These are phyloP conservation scores for Phytophthora agathidicida DNA, from an alignment of 352 stramenopile species.

Conservation along the genomic window DNA sequence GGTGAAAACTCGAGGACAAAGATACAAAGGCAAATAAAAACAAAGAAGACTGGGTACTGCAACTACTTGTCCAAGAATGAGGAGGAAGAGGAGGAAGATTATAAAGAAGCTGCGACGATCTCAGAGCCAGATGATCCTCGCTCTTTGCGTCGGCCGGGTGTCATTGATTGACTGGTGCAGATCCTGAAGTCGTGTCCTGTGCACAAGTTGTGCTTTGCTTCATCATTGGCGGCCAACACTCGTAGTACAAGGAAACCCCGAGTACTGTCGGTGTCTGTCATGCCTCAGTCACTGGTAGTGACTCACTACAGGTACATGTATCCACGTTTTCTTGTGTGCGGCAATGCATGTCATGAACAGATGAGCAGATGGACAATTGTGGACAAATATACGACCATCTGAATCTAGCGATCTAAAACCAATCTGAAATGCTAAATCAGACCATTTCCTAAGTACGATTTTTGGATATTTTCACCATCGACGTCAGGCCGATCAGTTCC, in stretches of 20 bases:
- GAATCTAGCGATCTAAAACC: background rate
- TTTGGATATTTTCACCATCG: conserved; percentile 7
- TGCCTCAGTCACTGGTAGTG: too few relatives aligned
- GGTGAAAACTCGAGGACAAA: conserved; percentile 41
- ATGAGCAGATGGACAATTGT: background rate
- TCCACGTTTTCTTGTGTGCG: too few relatives aligned
- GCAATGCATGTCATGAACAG: too few relatives aligned
- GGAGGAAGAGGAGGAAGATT: conserved; percentile 32
- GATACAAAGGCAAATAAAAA: conserved; percentile 52
- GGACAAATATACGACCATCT: background rate
- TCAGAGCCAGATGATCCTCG: conserved; percentile 15
- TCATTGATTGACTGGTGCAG: conserved; percentile 7
- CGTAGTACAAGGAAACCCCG: too few relatives aligned
- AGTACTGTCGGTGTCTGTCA: too few relatives aligned
- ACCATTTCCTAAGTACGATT: conserved; percentile 9
- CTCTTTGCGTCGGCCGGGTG: conserved; percentile 7
- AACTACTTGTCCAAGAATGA: conserved; percentile 42
- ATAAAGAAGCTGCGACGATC: conserved; percentile 18
- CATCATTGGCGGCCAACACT: conserved; percentile 6
- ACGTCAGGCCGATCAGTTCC: background rate
- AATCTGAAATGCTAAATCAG: conserved; percentile 1
- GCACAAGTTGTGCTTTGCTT: too few relatives aligned
- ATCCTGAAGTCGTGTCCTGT: conserved; percentile 10
- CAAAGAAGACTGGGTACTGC: conserved; percentile 43
- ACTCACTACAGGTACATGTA: too few relatives aligned